Evolutionary conservation across 352 stramenopile genomes (phyloP), one percentile per base, ranked within the genome.

Genomic region (Globisporangium orthogonon): DNA sequence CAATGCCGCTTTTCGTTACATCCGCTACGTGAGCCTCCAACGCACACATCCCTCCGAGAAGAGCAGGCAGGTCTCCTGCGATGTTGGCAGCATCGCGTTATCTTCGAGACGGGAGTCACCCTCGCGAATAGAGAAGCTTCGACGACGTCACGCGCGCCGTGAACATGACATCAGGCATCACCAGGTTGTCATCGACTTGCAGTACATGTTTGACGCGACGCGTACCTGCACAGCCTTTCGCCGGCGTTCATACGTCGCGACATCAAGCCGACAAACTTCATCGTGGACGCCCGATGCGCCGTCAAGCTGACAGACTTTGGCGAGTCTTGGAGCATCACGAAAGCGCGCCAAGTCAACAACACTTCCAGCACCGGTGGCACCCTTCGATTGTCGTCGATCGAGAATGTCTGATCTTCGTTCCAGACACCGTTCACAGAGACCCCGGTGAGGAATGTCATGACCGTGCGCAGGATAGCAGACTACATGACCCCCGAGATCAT

Each of bases 401-500:
- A 39, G 18, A 50, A 62, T 5, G 47, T 51, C 14, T 64, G 54
- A 54, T 50, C 39, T 5, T 61, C 47, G 11, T 51, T 60, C 28
- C 45, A 46, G 10, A 61, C 48, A 3, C 17, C 50, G 7, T 37
- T 37, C 6, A 28, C 56, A 6, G 33, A 7, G 39, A 31, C 58
- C 2, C 31, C 46, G 2, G 37, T 23, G 39, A 60, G 31, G 31
- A 2, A 62, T 23, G 60, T 50, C 18, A 89, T 92, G 83, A 90
- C 83, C 17, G 76, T 92, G n/a, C 68, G 70, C 14, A 78, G 83
- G n/a, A 90, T 76, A 5, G 74, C 71, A 23, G 83, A 93, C 50
- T 93, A 91, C 65, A 93, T 93, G 83, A 80, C 83, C 3, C 83
- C 80, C 13, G 83, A 93, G 64, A 33, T 93, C 30, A 93, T 93